Percentiles rank a stretch among this genome's conserved stretches.
Evolutionary conservation across 345 rosid species (phyloP).

Genomic region (Triadica sebifera): DNA sequence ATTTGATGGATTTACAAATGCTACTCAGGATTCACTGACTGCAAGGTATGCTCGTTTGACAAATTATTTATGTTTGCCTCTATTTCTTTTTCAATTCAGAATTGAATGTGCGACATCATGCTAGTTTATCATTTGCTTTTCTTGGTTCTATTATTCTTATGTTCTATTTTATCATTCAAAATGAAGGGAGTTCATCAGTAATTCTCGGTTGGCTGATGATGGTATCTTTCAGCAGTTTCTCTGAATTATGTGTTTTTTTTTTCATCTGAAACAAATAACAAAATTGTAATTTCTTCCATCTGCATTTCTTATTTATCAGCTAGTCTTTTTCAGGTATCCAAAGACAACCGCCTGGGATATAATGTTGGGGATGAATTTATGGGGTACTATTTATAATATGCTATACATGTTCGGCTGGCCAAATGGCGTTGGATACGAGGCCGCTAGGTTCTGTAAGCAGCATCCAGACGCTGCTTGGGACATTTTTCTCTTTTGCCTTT

Average conservation of each 20-base stretch:
- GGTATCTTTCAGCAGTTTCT: not conserved
- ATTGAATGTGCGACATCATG: not conserved
- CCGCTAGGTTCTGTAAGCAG: conserved; percentile 68
- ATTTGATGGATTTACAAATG: conserved; percentile 97
- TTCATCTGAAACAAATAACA: not conserved
- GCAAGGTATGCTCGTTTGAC: conserved; percentile 45
- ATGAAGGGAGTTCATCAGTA: not conserved
- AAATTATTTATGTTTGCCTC: not conserved
- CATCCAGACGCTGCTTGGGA: conserved; percentile 95
- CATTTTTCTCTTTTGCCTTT: conserved; percentile 75
- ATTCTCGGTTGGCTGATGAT: not conserved
- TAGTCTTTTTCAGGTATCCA: conserved; percentile 53
- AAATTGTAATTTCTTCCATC: not conserved
- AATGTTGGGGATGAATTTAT: conserved; percentile 94
- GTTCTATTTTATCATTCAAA: not conserved
- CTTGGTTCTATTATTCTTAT: not conserved
- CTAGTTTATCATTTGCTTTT: not conserved
- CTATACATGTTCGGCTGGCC: conserved; percentile 92
- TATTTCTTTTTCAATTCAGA: too few relatives aligned
- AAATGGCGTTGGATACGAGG: conserved; percentile 65
- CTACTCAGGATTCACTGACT: conserved; percentile 91
- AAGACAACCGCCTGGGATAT: conserved; percentile 91
- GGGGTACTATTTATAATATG: conserved; percentile 91
- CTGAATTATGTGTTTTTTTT: not conserved
- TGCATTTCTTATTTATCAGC: not conserved